Conservation (phyloP, 2,329 filamentous ascomycete species). For the Beauveria caledonica region DNA sequence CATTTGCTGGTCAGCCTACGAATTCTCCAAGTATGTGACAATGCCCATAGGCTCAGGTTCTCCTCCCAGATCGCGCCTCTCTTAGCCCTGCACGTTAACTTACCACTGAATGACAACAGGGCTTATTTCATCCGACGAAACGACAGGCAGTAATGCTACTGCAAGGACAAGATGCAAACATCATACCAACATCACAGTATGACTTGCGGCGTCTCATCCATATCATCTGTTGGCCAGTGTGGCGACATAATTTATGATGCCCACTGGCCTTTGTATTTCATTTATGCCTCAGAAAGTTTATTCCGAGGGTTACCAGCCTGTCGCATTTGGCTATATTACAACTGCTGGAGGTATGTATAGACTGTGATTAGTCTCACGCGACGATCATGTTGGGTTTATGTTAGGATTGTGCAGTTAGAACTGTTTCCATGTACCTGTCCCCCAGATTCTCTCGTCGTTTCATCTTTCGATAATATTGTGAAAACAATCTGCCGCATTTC, state of each 20-base stretch:
- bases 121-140: conserved; percentile 54
- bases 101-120: conserved; percentile 25
- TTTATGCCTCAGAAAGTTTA: background rate
- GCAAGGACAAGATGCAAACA: background rate
- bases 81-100: background rate
- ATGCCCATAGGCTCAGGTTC: too few species aligned
- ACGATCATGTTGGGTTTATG: conserved; percentile 1
- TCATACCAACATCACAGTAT: background rate
- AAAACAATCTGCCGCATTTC: background rate
- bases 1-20: conserved; percentile 90
- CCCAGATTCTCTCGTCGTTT: background rate
- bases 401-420: conserved; percentile 1
- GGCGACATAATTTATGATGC: background rate
- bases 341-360: conserved; percentile 5
- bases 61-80: background rate
- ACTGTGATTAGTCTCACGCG: background rate
- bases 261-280: conserved; percentile 4
- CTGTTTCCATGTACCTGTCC: conserved; percentile 4
- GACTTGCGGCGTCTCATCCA: background rate
- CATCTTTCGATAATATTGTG: background rate
- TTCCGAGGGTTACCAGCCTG: background rate
- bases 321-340: background rate
- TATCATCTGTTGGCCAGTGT: background rate
- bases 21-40: conserved; percentile 55
- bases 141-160: conserved; percentile 26